Percentiles rank a stretch among this genome's conserved stretches.
phyloP scores from a whole-genome alignment of 208 protist species.

The Trypanosoma grayi region DNA sequence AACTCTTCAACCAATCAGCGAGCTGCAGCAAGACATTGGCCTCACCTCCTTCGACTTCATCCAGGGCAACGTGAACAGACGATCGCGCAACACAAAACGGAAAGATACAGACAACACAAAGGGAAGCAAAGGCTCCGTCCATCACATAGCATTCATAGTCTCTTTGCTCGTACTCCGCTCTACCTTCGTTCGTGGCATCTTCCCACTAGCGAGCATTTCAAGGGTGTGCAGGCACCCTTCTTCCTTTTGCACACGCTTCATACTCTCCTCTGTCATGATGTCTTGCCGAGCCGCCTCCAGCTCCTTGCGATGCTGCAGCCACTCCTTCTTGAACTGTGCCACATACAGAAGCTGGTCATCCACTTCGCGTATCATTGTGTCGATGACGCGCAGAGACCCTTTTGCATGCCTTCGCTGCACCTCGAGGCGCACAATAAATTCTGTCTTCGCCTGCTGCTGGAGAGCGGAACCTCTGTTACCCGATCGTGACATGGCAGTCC shows the following conservation, averaged over 20 bases:
- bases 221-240: background rate
- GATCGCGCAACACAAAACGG: no score
- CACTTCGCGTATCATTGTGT: conserved; percentile 59
- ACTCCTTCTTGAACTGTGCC: conserved; percentile 81
- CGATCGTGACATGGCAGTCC: conserved; percentile 24
- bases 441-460: conserved; percentile 64
- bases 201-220: background rate
- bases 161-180: background rate
- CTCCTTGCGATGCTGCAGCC: conserved; percentile 60
- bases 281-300: conserved; percentile 57
- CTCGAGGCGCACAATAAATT: conserved; percentile 80
- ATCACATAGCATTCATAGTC: background rate
- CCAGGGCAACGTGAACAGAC: no score
- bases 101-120: no score
- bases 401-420: conserved; percentile 76
- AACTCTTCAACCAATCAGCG: no score
- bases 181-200: background rate
- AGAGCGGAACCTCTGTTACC: conserved; percentile 33
- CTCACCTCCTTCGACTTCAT: no score
- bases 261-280: conserved; percentile 47
- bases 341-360: conserved; percentile 82
- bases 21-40: no score
- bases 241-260: conserved; percentile 6
- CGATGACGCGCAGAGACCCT: conserved; percentile 60
- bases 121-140: no score